Percentiles rank a stretch among this genome's conserved stretches.
phyloP scores from a whole-genome alignment of 2,329 filamentous ascomycete species.

The Alternaria incomplexa region DNA sequence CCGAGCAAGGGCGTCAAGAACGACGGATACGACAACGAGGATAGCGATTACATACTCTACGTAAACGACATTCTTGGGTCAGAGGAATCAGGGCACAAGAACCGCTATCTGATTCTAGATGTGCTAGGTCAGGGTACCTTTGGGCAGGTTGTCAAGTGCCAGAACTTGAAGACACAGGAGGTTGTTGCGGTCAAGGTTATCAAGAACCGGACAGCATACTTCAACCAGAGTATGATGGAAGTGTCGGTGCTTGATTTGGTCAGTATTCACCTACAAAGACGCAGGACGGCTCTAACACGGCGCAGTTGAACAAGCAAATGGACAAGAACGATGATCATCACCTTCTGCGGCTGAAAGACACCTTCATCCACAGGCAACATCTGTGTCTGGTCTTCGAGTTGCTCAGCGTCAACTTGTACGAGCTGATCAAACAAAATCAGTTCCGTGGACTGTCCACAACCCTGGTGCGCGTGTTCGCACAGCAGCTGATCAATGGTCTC shows the following conservation, averaged over 20 bases:
- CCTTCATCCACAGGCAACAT: slow-evolving; percentile 97
- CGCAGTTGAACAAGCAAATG: slow-evolving; percentile 91
- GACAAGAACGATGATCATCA: slow-evolving; percentile 99
- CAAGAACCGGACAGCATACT: slow-evolving; percentile 98
- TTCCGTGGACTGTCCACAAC: slow-evolving; percentile 97
- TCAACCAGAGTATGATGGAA: slow-evolving; percentile 99
- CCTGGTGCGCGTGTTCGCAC: slow-evolving; percentile 93
- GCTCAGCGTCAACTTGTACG: slow-evolving; percentile 95
- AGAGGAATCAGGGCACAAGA: slow-evolving; percentile 98
- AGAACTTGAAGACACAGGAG: slow-evolving; percentile 97
- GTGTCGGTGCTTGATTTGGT: slow-evolving; percentile 96
- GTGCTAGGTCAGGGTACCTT: slow-evolving; percentile 97
- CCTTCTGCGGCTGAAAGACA: slow-evolving; percentile 91
- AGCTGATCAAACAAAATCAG: slow-evolving; percentile 99
- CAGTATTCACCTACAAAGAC: slow-evolving; percentile 39
- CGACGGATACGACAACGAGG: slow-evolving; percentile 98
- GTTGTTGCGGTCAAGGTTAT: slow-evolving; percentile 99
- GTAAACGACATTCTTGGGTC: slow-evolving; percentile 98
- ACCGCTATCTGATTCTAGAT: slow-evolving; percentile 95
- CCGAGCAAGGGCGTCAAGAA: slow-evolving; percentile 99
- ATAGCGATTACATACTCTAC: slow-evolving; percentile 98
- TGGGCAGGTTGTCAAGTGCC: slow-evolving; percentile 97
- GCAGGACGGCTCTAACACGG: slow-evolving; percentile 15
- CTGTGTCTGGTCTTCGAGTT: slow-evolving; percentile 95
- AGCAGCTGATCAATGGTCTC: slow-evolving; percentile 91